phyloP scores from a whole-genome alignment of 2,329 filamentous ascomycete species.

The Fusarium concolor region DNA sequence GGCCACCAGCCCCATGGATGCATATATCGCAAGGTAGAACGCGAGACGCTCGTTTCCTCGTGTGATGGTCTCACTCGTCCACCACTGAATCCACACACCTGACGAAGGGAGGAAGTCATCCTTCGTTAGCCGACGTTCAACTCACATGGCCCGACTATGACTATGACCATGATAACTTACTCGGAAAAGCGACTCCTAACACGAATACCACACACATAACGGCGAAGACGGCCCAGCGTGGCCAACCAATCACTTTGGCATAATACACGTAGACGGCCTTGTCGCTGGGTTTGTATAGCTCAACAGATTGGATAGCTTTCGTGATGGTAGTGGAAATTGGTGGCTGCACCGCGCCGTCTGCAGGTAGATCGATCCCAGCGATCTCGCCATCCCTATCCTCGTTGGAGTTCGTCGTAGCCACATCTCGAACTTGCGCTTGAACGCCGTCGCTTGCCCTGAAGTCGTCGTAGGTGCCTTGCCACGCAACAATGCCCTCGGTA shows the following conservation, averaged over 20 bases:
- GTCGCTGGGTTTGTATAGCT: conserved; percentile 12
- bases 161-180: conserved; percentile 10
- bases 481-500: conserved; percentile 7
- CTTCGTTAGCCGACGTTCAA: conserved; percentile 8
- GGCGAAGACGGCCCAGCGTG: conserved; percentile 9
- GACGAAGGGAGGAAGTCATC: conserved; percentile 3
- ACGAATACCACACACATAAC: conserved; percentile 10
- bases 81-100: conserved; percentile 14
- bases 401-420: conserved; percentile 4
- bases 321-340: conserved; percentile 7
- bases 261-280: conserved; percentile 9
- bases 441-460: conserved; percentile 7
- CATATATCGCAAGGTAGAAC: conserved; percentile 12
- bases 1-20: conserved; percentile 6
- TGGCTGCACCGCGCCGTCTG: conserved; percentile 5
- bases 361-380: background rate
- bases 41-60: conserved; percentile 10
- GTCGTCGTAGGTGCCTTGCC: conserved; percentile 8
- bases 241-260: conserved; percentile 13
- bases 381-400: conserved; percentile 5
- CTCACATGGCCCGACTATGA: conserved; percentile 3
- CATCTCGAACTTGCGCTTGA: conserved; percentile 9
- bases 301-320: conserved; percentile 6
- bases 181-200: conserved; percentile 12
- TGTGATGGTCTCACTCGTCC: conserved; percentile 8